Evolutionary conservation across 495 filamentous ascomycete species (phyloP), one percentile per base, ranked within the genome.

Genomic region (Bombardia bombarda): DNA sequence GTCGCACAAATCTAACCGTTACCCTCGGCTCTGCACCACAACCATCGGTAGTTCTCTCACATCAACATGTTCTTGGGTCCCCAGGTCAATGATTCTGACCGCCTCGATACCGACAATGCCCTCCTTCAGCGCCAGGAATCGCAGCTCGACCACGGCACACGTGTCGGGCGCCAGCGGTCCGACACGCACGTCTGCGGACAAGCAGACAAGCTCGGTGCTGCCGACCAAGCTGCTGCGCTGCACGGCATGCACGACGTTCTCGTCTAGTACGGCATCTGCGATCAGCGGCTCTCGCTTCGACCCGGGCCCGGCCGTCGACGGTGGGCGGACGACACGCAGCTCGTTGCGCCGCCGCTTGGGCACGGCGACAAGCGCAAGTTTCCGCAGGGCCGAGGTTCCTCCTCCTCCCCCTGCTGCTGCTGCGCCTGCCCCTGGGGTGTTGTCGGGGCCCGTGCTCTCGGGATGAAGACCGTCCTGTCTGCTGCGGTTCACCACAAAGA

Each of bases 401-500:
- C 66, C 22, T 33, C 66, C 36, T 6, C 28, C 18, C 7, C 25
- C 33, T n/a, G 28, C 13, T 42, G 40, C 18, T 13, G 30, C 3
- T 14, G 21, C 38, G 14, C 1, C 6, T n/a, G n/a, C n/a, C n/a
- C n/a, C n/a, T n/a, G 37, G n/a, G 21, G 43, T 18, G 28, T 36
- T 31, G 3, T 24, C 16, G 16, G 25, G 9, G 5, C 35, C 2
- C 7, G 12, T 33, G 22, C 18, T 25, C 16, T 20, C 21, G 12
- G 23, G 9, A 8, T 30, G 40, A 4, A 49, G 23, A 1, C 14
- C 31, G 3, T 43, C 51, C 4, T 37, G 41, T 8, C 46, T 52
- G 22, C 77, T 83, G 26, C 85, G 83, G 60, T 97, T 97, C 38
- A 95, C 84, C 17, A 97, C 79, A 56, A 95, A 88, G 16, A 95